phyloP scores from a whole-genome alignment of 305 asterid species.

The Stenogyne calaminthoides region DNA sequence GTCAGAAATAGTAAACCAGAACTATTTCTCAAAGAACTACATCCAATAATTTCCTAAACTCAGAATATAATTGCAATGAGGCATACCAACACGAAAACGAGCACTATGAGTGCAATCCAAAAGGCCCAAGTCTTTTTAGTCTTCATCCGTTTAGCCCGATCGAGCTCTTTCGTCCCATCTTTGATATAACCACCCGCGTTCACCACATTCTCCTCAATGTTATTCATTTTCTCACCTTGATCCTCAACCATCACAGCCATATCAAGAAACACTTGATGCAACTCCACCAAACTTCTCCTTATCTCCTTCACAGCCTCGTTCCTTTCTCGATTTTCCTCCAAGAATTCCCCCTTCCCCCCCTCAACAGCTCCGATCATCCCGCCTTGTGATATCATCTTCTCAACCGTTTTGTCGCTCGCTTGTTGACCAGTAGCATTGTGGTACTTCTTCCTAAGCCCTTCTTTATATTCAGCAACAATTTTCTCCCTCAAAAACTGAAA shows the following conservation, averaged over 20 bases:
- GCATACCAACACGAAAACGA: conserved; percentile 61
- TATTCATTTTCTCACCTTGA: conserved; percentile 73
- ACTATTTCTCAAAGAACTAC: not conserved
- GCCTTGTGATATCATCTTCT: conserved; percentile 48
- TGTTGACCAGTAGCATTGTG: conserved; percentile 45
- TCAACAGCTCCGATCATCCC: conserved; percentile 20
- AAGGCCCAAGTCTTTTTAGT: conserved; percentile 50
- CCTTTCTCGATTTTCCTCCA: conserved; percentile 57
- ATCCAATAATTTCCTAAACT: conserved; percentile 1
- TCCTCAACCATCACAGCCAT: conserved; percentile 88
- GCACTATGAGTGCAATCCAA: conserved; percentile 59
- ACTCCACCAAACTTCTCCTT: conserved; percentile 62
- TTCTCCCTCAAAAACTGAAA: conserved; percentile 66
- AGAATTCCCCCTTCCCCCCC: conserved; percentile 41
- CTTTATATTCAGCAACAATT: conserved; percentile 54
- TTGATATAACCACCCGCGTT: conserved; percentile 48
- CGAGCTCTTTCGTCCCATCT: conserved; percentile 56
- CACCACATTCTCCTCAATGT: conserved; percentile 71
- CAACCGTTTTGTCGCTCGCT: conserved; percentile 58
- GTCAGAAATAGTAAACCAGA: not conserved
- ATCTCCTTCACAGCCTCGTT: conserved; percentile 66
- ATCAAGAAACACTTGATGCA: conserved; percentile 81
- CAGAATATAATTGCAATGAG: conserved; percentile 57
- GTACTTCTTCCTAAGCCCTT: conserved; percentile 56
- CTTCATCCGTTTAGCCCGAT: conserved; percentile 58